Percentiles rank a stretch among this genome's conserved stretches.
These are phyloP conservation scores for Annulohypoxylon nitens DNA, from an alignment of 495 filamentous ascomycete species.

Conservation along the genomic window DNA sequence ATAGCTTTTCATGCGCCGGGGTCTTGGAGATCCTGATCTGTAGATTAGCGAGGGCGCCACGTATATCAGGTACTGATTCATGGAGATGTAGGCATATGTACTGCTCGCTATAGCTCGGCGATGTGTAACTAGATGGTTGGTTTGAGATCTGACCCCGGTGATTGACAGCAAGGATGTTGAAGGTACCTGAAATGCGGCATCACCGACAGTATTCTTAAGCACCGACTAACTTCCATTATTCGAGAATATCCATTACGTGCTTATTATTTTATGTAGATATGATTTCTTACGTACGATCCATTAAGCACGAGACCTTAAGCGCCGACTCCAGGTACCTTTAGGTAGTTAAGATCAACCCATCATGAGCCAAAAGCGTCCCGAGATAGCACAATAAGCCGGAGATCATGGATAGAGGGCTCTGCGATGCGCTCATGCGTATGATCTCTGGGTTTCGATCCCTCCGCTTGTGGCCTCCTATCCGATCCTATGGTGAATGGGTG, in stretches of 20 bases:
- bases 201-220: conserved; percentile 2
- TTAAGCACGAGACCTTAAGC: conserved; percentile 1
- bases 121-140: conserved; percentile 15
- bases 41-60: conserved; percentile 40
- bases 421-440: not conserved
- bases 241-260: not conserved
- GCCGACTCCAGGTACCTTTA: not conserved
- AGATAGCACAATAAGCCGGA: not conserved
- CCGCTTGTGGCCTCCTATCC: not conserved
- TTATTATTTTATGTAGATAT: not conserved
- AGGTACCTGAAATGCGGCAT: conserved; percentile 11
- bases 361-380: not conserved
- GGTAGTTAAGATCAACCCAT: not conserved
- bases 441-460: not conserved
- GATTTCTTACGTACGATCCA: conserved; percentile 5
- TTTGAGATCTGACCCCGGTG: conserved; percentile 21
- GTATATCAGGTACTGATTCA: conserved; percentile 1
- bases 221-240: not conserved
- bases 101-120: not conserved
- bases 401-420: not conserved
- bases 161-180: conserved; percentile 21
- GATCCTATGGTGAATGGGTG: not conserved
- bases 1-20: conserved; percentile 6
- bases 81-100: not conserved
- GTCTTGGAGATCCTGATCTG: conserved; percentile 4